These are phyloP conservation scores for Spathaspora hagerdaliae DNA, from an alignment of 805 yeast genomes.

Conservation along the genomic window DNA sequence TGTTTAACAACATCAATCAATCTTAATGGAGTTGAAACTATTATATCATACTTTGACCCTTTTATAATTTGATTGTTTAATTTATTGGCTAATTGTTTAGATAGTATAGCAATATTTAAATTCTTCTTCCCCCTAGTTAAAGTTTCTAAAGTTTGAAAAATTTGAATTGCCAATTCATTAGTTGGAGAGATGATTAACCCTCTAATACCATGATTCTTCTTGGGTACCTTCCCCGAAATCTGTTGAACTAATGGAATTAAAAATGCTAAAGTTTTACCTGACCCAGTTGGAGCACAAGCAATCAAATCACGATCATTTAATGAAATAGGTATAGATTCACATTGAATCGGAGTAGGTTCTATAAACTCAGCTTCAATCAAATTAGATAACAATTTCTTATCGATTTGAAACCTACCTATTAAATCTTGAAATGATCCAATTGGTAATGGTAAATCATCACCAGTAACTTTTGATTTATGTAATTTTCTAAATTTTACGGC, in stretches of 20 bases:
- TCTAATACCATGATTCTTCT: slow-evolving; percentile 50
- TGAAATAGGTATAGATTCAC: slow-evolving; percentile 80
- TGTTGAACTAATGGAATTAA: slow-evolving; percentile 74
- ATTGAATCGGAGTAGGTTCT: slow-evolving; percentile 90
- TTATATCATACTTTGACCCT: slow-evolving; percentile 66
- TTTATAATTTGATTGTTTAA: slow-evolving; percentile 57
- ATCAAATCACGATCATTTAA: slow-evolving; percentile 70
- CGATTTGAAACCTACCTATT: slow-evolving; percentile 61
- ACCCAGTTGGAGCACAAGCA: slow-evolving; percentile 97
- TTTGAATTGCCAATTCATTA: slow-evolving; percentile 88
- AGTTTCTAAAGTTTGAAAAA: slow-evolving; percentile 60
- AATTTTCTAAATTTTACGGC: slow-evolving; percentile 59
- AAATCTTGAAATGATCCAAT: slow-evolving; percentile 86
- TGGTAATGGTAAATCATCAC: slow-evolving; percentile 86
- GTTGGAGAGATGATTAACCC: slow-evolving; percentile 91
- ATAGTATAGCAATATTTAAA: slow-evolving; percentile 59
- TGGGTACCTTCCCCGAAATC: slow-evolving; percentile 14
- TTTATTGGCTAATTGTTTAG: slow-evolving; percentile 69
- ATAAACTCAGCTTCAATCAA: slow-evolving; percentile 66
- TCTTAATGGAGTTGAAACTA: slow-evolving; percentile 86
- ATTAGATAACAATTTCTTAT: slow-evolving; percentile 55
- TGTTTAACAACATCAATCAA: slow-evolving; percentile 72
- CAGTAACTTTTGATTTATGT: slow-evolving; percentile 67
- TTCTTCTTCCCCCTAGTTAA: slow-evolving; percentile 52
- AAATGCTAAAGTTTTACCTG: slow-evolving; percentile 94